A percentile compares a stretch with the other conserved stretches of the same genome.
These are phyloP conservation scores for Penicillium sp. DNA, from an alignment of 2,329 filamentous ascomycete species.

Conservation along the genomic window DNA sequence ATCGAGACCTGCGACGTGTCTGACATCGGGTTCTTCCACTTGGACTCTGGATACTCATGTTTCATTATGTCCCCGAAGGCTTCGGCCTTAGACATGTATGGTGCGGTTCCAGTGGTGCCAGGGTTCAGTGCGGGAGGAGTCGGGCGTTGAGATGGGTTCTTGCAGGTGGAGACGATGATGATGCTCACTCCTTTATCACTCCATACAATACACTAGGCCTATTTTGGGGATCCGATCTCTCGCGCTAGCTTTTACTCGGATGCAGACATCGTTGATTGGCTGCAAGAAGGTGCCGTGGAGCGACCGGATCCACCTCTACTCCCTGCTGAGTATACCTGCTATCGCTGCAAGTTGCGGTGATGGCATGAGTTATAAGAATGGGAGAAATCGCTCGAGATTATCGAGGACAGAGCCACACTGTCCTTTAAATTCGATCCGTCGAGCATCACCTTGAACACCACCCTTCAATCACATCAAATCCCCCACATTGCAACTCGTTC, in stretches of 20 bases:
- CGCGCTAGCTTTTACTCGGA: slow-evolving; percentile 29
- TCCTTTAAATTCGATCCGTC: too few relatives aligned
- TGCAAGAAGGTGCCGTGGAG: background rate
- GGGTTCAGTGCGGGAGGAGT: too few relatives aligned
- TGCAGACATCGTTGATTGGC: slow-evolving; percentile 30
- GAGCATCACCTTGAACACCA: background rate
- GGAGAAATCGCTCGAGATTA: too few relatives aligned
- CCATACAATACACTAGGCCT: background rate
- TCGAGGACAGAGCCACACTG: too few relatives aligned
- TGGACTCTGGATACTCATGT: too few relatives aligned
- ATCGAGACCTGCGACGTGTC: slow-evolving; percentile 45
- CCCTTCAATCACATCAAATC: background rate
- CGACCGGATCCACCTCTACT: too few relatives aligned
- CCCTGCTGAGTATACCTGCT: too few relatives aligned
- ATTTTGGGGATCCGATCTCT: background rate
- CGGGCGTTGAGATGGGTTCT: background rate
- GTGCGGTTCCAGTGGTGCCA: too few relatives aligned
- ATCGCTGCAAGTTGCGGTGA: background rate
- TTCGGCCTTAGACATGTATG: too few relatives aligned
- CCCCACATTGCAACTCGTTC: background rate
- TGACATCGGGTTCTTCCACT: background rate
- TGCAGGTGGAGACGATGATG: background rate
- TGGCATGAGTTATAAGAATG: slow-evolving; percentile 15
- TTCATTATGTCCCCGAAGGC: too few relatives aligned
- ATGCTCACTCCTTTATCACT: background rate